phyloP scores from a whole-genome alignment of 2,329 filamentous ascomycete genomes.

The Neonectria magnoliae region DNA sequence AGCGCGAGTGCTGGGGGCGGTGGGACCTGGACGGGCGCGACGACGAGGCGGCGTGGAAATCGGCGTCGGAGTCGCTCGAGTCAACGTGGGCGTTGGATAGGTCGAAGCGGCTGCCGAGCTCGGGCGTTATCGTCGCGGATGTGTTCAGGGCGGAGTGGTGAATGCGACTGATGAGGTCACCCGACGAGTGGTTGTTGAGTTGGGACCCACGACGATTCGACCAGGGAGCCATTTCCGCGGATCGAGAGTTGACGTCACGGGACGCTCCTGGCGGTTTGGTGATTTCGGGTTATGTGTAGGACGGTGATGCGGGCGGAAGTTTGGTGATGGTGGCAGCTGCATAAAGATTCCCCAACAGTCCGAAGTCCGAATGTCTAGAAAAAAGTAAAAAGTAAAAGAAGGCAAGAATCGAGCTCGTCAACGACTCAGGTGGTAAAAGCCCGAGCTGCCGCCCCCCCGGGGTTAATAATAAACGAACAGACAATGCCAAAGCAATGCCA shows the following conservation, averaged over 20 bases:
- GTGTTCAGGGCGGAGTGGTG: conserved; percentile 50
- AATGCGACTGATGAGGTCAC: conserved; percentile 50
- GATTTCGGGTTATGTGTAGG: neutral
- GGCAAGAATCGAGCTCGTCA: neutral
- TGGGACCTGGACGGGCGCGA: conserved; percentile 27
- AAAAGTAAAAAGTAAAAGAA: neutral
- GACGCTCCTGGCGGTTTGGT: conserved; percentile 19
- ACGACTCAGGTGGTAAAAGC: conserved; percentile 1
- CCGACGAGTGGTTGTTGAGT: conserved; percentile 39
- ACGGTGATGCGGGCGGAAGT: conserved; percentile 10
- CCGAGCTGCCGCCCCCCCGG: conserved; percentile 14
- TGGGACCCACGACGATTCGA: conserved; percentile 44
- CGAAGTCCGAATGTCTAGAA: neutral
- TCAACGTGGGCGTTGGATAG: conserved; percentile 46
- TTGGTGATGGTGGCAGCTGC: conserved; percentile 20
- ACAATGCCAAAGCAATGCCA: conserved; percentile 3
- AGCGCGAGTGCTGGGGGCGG: conserved; percentile 56
- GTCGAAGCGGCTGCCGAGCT: conserved; percentile 37
- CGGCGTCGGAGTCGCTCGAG: conserved; percentile 58
- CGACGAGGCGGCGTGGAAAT: conserved; percentile 45
- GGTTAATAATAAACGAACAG: conserved; percentile 12
- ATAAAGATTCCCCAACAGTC: conserved; percentile 5
- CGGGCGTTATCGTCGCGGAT: conserved; percentile 41
- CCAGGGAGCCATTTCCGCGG: conserved; percentile 48
- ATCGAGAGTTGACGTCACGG: conserved; percentile 23